phyloP scores from a whole-genome alignment of 1,284 basidiomycete species.

The Exsudoporus floridanus region DNA sequence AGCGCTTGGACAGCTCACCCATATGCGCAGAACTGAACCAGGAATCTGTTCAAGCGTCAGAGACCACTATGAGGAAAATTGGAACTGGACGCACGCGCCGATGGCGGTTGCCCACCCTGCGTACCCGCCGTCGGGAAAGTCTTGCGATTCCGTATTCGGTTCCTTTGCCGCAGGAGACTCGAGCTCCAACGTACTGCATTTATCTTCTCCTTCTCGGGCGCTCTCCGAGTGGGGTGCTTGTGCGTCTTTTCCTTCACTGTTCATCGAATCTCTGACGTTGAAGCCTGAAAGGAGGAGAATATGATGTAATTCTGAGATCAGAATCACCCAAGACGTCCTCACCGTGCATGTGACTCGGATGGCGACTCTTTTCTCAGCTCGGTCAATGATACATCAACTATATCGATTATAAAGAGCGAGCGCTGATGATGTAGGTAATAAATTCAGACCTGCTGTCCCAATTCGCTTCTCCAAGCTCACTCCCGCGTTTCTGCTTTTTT shows the following conservation, averaged over 20 bases:
- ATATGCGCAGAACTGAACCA: slow-evolving; percentile 40
- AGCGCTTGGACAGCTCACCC: slow-evolving; percentile 29
- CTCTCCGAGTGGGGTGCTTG: neutral
- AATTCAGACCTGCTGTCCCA: too few species aligned
- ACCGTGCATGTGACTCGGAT: too few species aligned
- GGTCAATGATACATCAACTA: too few species aligned
- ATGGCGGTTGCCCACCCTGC: slow-evolving; percentile 32
- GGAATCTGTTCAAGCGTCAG: slow-evolving; percentile 20
- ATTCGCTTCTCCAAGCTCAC: too few species aligned
- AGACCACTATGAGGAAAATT: neutral
- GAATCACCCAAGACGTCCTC: too few species aligned
- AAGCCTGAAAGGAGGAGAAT: too few species aligned
- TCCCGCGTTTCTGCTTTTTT: too few species aligned
- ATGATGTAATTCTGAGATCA: too few species aligned
- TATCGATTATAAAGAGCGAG: too few species aligned
- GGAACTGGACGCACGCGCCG: slow-evolving; percentile 25
- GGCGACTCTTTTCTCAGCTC: neutral
- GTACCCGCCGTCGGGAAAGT: slow-evolving; percentile 31
- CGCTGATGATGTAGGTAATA: too few species aligned
- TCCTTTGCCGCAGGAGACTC: neutral
- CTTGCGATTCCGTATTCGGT: neutral
- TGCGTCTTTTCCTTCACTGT: neutral
- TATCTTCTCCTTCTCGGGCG: neutral
- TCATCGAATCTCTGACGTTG: slow-evolving; percentile 5
- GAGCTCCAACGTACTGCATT: neutral